Evolutionary conservation across 2,329 filamentous ascomycete genomes (phyloP), one percentile per base, ranked within the genome.

Genomic region (Diaporthe caulivora): DNA sequence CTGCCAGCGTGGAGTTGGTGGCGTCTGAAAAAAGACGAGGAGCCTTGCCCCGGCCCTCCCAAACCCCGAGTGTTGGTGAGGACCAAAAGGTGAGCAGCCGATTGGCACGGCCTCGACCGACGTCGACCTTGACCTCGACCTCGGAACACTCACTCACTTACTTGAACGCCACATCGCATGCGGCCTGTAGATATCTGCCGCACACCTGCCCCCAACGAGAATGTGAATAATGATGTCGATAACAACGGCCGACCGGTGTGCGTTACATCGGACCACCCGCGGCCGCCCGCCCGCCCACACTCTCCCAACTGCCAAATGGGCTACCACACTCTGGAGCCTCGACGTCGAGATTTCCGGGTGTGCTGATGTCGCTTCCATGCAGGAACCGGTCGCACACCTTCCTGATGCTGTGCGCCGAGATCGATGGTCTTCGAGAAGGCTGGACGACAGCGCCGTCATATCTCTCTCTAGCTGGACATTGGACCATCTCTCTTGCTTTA

Each of bases 381-480:
- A 67, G 62, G 62, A 67, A 67, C 62, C 24, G 5, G 44, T 8
- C 62, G 62, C 31, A 49, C 47, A 53, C 44, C 62, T 67, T 53
- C 62, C 62, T 40, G 47, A 67, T 67, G 62, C 62, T 53, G 62
- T 67, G 47, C 62, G 62, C 62, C 62, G 42, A 65, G 62, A 51
- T 51, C 44, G 44, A 51, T 65, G 62, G 47, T 53, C n/a, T 24
- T 26, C n/a, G 62, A 40, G 29, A 53, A 29, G 26, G 40, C 62
- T 51, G 62, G 62, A 29, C 17, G 31, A 53, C 47, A 26, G 62
- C 44, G 44, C 31, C 34, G 31, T 67, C 62, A 53, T 40, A 53
- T 67, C 44, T 65, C 62, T 18, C 31, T n/a, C n/a, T n/a, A n/a
- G n/a, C n/a, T n/a, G n/a, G 47, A 53, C 24, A 21, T 51, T 18